Conservation (phyloP, 2,329 filamentous ascomycete species). For the Hawksworthiomyces lignivorus region DNA sequence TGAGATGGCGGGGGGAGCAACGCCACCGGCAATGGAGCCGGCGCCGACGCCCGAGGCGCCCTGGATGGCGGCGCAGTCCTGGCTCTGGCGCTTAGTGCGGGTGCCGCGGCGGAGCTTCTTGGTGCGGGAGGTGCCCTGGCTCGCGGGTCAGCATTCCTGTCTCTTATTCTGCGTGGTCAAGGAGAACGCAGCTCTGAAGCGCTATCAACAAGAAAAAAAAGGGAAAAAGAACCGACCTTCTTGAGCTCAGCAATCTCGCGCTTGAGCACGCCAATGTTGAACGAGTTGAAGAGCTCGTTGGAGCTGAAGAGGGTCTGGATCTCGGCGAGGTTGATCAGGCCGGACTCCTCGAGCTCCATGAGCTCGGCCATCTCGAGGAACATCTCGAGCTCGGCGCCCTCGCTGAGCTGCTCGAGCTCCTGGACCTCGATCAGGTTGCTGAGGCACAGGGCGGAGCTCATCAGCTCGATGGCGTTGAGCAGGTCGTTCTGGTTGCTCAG, state of each 20-base stretch:
- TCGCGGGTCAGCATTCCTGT: too few relatives aligned
- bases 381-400: slow-evolving; percentile 21
- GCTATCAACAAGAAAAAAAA: too few relatives aligned
- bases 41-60: not conserved
- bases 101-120: slow-evolving; percentile 17
- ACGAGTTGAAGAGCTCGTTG: slow-evolving; percentile 17
- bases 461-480: slow-evolving; percentile 22
- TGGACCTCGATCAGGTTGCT: slow-evolving; percentile 17
- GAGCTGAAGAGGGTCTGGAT: slow-evolving; percentile 22
- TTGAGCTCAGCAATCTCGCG: slow-evolving; percentile 20
- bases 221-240: slow-evolving; percentile 15
- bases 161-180: too few relatives aligned
- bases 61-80: slow-evolving; percentile 2
- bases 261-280: slow-evolving; percentile 21
- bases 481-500: slow-evolving; percentile 22
- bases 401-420: slow-evolving; percentile 17
- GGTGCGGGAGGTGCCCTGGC: slow-evolving; percentile 16
- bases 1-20: slow-evolving; percentile 3
- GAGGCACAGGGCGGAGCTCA: slow-evolving; percentile 23
- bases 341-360: slow-evolving; percentile 22
- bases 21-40: not conserved
- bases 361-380: slow-evolving; percentile 26
- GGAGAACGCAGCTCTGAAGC: too few relatives aligned
- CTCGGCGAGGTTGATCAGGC: slow-evolving; percentile 20
- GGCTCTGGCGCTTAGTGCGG: slow-evolving; percentile 18